Conservation (phyloP, 768 basidiomycete species). For the Piloderma croceum region DNA sequence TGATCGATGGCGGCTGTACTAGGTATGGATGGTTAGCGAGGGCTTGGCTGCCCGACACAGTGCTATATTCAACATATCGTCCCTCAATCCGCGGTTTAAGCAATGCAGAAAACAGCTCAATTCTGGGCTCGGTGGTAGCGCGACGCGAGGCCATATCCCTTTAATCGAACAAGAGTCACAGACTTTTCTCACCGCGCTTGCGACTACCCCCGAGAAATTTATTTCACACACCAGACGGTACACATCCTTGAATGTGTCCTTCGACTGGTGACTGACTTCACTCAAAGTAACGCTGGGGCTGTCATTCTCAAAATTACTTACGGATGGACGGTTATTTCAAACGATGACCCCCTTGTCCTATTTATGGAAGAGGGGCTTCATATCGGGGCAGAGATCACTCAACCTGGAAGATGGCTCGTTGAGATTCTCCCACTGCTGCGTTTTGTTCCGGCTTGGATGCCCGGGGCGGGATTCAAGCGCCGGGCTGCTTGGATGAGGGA, state of each 20-base stretch:
- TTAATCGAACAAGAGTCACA: constrained; percentile 26
- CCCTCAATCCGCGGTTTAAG: constrained; percentile 28
- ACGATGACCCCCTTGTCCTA: constrained; percentile 29
- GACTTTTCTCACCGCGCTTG: constrained; percentile 25
- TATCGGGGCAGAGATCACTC: constrained; percentile 17
- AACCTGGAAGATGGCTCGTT: constrained; percentile 34
- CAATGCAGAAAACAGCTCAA: constrained; percentile 33
- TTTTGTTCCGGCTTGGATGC: constrained; percentile 38
- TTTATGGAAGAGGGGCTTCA: constrained; percentile 28
- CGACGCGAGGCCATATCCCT: constrained; percentile 26
- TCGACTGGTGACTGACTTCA: neutral
- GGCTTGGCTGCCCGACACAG: constrained; percentile 26
- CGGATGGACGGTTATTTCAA: constrained; percentile 32
- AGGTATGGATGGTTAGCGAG: no score
- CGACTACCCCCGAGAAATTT: constrained; percentile 25
- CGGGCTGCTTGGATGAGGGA: constrained; percentile 14
- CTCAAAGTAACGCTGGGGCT: constrained; percentile 28
- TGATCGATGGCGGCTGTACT: no score
- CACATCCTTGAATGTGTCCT: constrained; percentile 4
- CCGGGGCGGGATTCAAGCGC: constrained; percentile 37
- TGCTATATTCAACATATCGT: constrained; percentile 28
- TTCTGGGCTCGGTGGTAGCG: constrained; percentile 30
- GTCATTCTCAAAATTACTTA: constrained; percentile 35
- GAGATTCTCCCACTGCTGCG: constrained; percentile 35
- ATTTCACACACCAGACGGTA: constrained; percentile 27